phyloP scores from a whole-genome alignment of 2,329 filamentous ascomycete species.

The Nemania bipapillata region DNA sequence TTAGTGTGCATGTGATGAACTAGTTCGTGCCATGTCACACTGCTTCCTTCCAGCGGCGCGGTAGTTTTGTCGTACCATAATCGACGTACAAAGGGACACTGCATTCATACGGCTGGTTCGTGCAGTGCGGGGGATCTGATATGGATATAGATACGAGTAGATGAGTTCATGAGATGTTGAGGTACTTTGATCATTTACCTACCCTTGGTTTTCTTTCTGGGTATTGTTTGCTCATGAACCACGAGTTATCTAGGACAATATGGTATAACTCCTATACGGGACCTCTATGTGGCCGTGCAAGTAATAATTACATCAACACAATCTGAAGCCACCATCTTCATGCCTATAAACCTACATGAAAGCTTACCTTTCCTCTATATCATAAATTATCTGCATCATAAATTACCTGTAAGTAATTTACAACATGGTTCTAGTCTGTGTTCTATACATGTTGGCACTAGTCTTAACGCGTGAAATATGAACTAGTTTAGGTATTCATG shows the following conservation, averaged over 20 bases:
- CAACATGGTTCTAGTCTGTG: background rate
- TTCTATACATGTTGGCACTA: background rate
- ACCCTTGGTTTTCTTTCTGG: background rate
- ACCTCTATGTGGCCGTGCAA: too few species aligned
- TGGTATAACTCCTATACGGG: too few species aligned
- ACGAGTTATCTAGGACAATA: too few species aligned
- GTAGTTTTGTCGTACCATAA: background rate
- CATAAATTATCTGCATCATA: background rate
- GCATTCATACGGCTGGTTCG: background rate
- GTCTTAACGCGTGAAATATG: background rate
- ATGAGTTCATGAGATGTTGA: background rate
- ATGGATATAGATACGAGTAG: too few species aligned
- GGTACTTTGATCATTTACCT: background rate
- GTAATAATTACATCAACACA: background rate
- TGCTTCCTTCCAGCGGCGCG: background rate
- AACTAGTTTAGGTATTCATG: too few species aligned
- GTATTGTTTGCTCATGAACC: background rate
- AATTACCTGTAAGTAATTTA: too few species aligned
- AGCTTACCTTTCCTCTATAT: background rate
- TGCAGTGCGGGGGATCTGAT: background rate
- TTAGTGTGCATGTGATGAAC: background rate
- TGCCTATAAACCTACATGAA: background rate
- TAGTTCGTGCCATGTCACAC: background rate
- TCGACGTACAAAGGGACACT: background rate
- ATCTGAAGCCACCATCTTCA: too few species aligned